Evolutionary conservation across 257 asterid species (phyloP).

Genomic region (Prunella vulgaris): DNA sequence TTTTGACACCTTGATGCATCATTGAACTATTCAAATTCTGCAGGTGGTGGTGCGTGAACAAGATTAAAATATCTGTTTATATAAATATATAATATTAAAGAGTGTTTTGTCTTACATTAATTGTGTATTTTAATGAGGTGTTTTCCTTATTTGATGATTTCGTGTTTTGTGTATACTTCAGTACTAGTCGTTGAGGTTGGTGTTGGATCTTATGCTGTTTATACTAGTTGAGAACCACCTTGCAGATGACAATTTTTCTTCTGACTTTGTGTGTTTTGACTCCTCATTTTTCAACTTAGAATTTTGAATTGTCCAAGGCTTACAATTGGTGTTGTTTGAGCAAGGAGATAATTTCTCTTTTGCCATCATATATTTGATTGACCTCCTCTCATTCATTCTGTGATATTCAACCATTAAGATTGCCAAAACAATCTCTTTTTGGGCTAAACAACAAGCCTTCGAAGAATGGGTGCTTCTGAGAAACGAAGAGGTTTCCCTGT

Average conservation of each 20-base stretch:
- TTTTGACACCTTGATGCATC: not conserved
- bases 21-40: not conserved
- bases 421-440: not conserved
- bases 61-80: not conserved
- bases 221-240: not conserved
- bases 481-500: not conserved
- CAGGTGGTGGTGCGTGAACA: not conserved
- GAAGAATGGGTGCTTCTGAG: not conserved
- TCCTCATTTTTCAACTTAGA: not conserved
- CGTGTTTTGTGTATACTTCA: not conserved
- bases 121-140: not conserved
- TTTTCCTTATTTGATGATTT: not conserved
- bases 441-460: not conserved
- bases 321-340: not conserved
- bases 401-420: too few species aligned
- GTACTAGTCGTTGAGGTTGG: not conserved
- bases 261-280: not conserved
- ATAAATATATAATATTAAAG: too few species aligned
- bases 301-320: not conserved
- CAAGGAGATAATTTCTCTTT: not conserved
- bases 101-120: not conserved
- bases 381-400: not conserved
- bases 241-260: not conserved
- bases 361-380: not conserved
- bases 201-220: not conserved